Base-by-base conservation (phyloP, 257 asterid genomes). In the Forsythia viridissima region DNA sequence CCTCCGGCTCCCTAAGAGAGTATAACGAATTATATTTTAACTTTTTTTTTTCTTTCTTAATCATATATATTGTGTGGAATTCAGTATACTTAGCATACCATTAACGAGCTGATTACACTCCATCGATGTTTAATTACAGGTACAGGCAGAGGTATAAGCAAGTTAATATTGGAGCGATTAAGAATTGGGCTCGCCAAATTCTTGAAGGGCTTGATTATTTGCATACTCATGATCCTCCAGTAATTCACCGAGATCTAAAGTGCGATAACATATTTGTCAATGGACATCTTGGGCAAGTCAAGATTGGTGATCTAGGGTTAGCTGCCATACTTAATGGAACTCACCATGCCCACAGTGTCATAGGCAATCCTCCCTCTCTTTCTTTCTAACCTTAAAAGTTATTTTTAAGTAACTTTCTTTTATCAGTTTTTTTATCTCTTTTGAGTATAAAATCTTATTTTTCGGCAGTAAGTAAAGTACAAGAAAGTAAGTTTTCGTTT, bases 1-100 rank as follows among this genome's bases (percentile, higher is more conserved):
- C 98, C 66, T 93, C 98, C 12, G 98, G 98, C 83, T 89, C 97
- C 78, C 84, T 93, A 6, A 80, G 96, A 93, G 96, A 90, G 97
- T 92, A 89, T 51, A 34, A 38, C 39, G 16, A 48, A 30, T 1
- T 40, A 55, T 40, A 44, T 69, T 55, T 41, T 63, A 42, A 42
- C 4, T 65, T 34, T 3, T 12, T 68, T 12, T 68, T 77, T 20
- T 44, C 52, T 12, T 67, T 30, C 13, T 34, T 34, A 24, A 2
- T 66, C 63, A 4, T 36, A 16, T n/a, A 63, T n/a, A 5, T 57
- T 57, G 5, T 8, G 8, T 43, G 10, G 34, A 30, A 30, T 30
- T 30, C 34, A 30, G 44, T 41, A 41, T 41, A 55, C 24, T n/a
- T 4, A 18, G 65, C 61, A 5, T 52, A 57, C 24, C 2, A 16